phyloP scores from a whole-genome alignment of 1,284 basidiomycete genomes.

The Ceratobasidium sp. region DNA sequence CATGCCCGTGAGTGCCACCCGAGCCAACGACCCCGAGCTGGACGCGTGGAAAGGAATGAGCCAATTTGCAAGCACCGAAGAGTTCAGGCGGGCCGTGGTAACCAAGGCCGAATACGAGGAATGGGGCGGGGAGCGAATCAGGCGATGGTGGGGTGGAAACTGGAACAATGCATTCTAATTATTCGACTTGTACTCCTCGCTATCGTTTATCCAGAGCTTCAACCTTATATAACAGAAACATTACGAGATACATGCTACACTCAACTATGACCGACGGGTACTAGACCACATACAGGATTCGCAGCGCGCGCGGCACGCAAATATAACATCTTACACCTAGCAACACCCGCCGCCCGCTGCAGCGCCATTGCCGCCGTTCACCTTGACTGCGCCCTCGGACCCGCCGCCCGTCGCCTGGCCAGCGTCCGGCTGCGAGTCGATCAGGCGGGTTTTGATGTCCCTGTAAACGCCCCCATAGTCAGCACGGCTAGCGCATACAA shows the following conservation, averaged over 20 bases:
- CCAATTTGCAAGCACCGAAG: constrained; percentile 70
- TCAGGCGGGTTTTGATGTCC: constrained; percentile 95
- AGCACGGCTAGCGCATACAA: not conserved
- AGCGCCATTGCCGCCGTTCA: constrained; percentile 11
- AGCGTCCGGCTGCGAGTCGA: constrained; percentile 88
- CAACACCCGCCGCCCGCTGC: constrained; percentile 26
- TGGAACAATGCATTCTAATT: constrained; percentile 60
- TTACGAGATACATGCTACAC: constrained; percentile 30
- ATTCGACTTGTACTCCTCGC: constrained; percentile 13
- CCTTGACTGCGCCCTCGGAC: constrained; percentile 33
- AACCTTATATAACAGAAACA: constrained; percentile 29
- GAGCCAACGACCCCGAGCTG: constrained; percentile 68
- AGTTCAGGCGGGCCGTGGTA: constrained; percentile 63
- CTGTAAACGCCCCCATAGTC: constrained; percentile 53
- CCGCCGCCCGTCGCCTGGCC: constrained; percentile 41
- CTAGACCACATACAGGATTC: constrained; percentile 36
- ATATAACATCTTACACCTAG: constrained; percentile 16
- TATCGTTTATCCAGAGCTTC: constrained; percentile 24
- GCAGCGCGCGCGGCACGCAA: constrained; percentile 7
- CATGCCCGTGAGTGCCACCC: constrained; percentile 66
- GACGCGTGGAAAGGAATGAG: constrained; percentile 97
- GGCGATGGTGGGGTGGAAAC: constrained; percentile 83
- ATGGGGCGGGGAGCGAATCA: constrained; percentile 82
- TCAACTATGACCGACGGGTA: constrained; percentile 22
- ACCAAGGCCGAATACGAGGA: constrained; percentile 89